Base-by-base conservation (phyloP, 805 yeast species). In the Wickerhamomyces pijperi region DNA sequence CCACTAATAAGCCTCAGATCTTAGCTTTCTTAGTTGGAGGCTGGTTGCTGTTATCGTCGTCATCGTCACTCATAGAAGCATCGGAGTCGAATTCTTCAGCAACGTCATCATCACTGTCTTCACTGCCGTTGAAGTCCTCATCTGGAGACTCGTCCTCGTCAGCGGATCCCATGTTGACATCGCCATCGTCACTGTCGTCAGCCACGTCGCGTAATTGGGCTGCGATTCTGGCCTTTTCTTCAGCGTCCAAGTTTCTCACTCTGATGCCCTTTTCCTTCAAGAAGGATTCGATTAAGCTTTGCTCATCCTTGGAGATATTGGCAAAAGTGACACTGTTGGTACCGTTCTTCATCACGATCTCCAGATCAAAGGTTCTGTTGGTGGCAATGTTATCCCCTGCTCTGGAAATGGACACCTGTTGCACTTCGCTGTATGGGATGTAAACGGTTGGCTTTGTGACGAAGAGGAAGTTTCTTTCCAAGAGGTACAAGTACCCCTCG, bases 391-490 rank as follows among this genome's bases (percentile, higher is more conserved):
- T 78, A 36, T 76, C 76, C 9, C 95, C 95, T 9, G 92, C 83
- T 61, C 99, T 79, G 4, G 96, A 82, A 64, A 92, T 81, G 29
- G 82, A 76, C 25, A 92, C 77, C 32, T 69, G 72, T 38, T 78
- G 67, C 32, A 92, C 74, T 50, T 92, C 97, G 1, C 82, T 66
- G 58, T 76, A 82, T 41, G 97, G 95, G 46, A 92, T 83, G 58
- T 83, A 83, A 32, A 92, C 76, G 0, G 97, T 87, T 35, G 98
- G 96, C 58, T 92, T 92, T 19, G 96, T 87, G 36, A 90, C 80
- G 56, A 92, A 90, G 45, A 92, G 63, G 55, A 92, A 75, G 40
- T 95, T 83, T 61, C 85, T 83, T 47, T 92, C 98, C 42, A 92
- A 70, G n/a, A 94, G 86, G 59, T 84, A 92, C 43, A 92, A 63